These are phyloP conservation scores for Hypoxylon intermedium DNA, from an alignment of 495 filamentous ascomycete species.

Conservation along the genomic window DNA sequence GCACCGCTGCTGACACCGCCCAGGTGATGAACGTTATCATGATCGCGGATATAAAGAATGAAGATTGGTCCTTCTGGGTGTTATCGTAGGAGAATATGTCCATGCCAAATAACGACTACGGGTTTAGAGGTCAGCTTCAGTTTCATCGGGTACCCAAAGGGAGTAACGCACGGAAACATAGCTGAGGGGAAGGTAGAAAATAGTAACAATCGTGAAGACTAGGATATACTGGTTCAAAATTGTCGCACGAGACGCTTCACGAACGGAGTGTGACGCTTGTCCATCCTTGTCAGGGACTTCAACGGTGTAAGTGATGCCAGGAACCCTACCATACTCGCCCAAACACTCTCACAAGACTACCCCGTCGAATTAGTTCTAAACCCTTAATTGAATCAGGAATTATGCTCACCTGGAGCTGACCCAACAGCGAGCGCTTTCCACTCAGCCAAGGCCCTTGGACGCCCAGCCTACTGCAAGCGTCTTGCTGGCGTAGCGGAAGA, in stretches of 20 bases:
- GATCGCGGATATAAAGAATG: slow-evolving; percentile 23
- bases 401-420: slow-evolving; percentile 22
- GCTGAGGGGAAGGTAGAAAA: slow-evolving; percentile 64
- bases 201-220: slow-evolving; percentile 69
- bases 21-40: slow-evolving; percentile 30
- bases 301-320: too few relatives aligned
- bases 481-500: too few relatives aligned
- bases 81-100: slow-evolving; percentile 29
- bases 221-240: slow-evolving; percentile 66
- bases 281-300: too few relatives aligned
- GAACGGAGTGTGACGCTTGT: slow-evolving; percentile 61
- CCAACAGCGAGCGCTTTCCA: slow-evolving; percentile 18
- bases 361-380: not conserved
- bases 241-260: slow-evolving; percentile 61
- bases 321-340: slow-evolving; percentile 25
- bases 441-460: slow-evolving; percentile 24
- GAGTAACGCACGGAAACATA: slow-evolving; percentile 54
- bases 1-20: slow-evolving; percentile 19
- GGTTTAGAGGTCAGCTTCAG: not conserved
- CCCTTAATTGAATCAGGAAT: too few relatives aligned
- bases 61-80: slow-evolving; percentile 2
- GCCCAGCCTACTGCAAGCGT: too few relatives aligned
- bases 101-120: slow-evolving; percentile 32
- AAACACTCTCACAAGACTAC: slow-evolving; percentile 24
- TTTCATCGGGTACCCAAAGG: not conserved